Base-by-base conservation (phyloP, 2,329 filamentous ascomycete species). In the Fusarium duplospermum region DNA sequence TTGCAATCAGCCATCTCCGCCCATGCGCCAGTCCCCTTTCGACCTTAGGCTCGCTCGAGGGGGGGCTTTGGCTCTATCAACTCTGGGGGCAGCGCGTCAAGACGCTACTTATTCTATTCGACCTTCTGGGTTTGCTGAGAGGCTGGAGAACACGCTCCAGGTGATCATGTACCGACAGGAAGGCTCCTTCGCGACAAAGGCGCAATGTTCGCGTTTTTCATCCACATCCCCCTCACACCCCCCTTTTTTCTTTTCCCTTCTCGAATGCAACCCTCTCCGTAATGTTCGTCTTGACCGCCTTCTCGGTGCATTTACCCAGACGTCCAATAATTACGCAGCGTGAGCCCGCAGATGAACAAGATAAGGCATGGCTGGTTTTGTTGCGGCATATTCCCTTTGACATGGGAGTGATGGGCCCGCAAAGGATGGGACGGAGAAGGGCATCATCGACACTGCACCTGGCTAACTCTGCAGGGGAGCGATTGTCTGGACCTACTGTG, bases 321-420 rank as follows among this genome's bases (percentile, higher is more conserved):
- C 67, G 62, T 73, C 72, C 70, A 75, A 73, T 71, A 72, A 67
- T 64, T 74, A 66, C 71, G 60, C 70, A 70, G 63, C 66, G 74
- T 52, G 64, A 76, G 71, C 62, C 62, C 68, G 64, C 61, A 73
- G 70, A 75, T 67, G 68, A 68, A 70, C 54, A 64, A 70, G 71
- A 74, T 74, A 69, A 69, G 71, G 59, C 68, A 70, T 74, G 71
- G 40, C 61, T 68, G 74, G 45, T 73, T 74, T 74, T 66, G 68
- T 71, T 78, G 75, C 68, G 73, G 72, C 66, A 76, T 70, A 76
- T 77, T 71, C 66, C 72, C 70, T 69, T 75, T 62, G 40, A 58
- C 67, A 76, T 73, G 69, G 61, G 63, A 72, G 70, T 63, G 62
- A 72, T 74, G 73, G 67, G 75, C 67, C 76, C 70, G 66, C 70